phyloP scores from a whole-genome alignment of 495 filamentous ascomycete genomes.

The Penicillium bovifimosum region DNA sequence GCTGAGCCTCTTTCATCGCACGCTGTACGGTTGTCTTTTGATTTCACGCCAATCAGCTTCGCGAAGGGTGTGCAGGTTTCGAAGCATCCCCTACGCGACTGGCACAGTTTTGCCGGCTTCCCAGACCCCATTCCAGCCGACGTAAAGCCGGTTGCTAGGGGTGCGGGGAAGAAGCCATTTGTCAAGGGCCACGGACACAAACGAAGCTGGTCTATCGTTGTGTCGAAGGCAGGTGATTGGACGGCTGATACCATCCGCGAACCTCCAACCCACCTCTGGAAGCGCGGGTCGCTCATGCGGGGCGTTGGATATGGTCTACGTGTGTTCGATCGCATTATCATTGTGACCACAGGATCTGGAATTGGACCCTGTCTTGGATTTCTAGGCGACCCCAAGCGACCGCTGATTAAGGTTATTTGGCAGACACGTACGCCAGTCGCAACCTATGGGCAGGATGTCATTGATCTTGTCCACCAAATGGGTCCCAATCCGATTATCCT shows the following conservation, averaged over 20 bases:
- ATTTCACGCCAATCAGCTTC: constrained; percentile 36
- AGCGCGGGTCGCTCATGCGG: constrained; percentile 42
- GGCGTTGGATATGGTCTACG: constrained; percentile 61
- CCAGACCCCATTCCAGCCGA: constrained; percentile 28
- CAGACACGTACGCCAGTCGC: constrained; percentile 42
- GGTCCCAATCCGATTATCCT: constrained; percentile 49
- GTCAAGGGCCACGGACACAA: constrained; percentile 9
- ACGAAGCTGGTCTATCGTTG: constrained; percentile 30
- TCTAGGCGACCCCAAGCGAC: constrained; percentile 26
- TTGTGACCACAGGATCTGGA: constrained; percentile 70
- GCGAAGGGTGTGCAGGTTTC: constrained; percentile 27
- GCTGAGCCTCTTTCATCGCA: constrained; percentile 60
- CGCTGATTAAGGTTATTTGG: constrained; percentile 48
- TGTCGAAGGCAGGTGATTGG: constrained; percentile 74
- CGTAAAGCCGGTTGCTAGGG: background rate
- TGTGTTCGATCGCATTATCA: constrained; percentile 56
- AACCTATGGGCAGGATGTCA: constrained; percentile 46
- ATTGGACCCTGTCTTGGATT: constrained; percentile 53
- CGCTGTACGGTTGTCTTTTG: constrained; percentile 63
- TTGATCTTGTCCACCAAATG: constrained; percentile 39
- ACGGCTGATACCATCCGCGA: constrained; percentile 53
- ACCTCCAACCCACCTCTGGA: constrained; percentile 39
- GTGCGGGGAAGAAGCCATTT: background rate
- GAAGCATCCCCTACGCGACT: constrained; percentile 54
- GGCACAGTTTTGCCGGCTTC: constrained; percentile 69